Base-by-base conservation (phyloP, 495 filamentous ascomycete species). In the Penicilliopsis zonata region DNA sequence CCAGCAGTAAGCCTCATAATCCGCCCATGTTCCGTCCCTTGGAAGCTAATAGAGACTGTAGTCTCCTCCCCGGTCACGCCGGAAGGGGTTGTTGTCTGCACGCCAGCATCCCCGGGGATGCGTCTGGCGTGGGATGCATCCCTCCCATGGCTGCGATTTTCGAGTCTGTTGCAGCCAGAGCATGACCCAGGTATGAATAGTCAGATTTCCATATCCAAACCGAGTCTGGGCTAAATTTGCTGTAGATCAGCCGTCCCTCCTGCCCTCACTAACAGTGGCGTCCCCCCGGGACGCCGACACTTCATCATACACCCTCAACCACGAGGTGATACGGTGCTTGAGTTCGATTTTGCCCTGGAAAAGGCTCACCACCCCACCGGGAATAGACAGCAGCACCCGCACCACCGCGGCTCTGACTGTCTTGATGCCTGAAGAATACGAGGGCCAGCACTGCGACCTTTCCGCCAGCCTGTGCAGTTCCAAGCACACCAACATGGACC, bases 111-210 rank as follows among this genome's bases (percentile, higher is more conserved):
- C 8, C 26, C 37, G 16, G 37, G 37, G 9, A 31, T 35, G 37
- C 27, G 31, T 9, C 31, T 40, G 18, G 1, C 2, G 4, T 40
- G 37, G 37, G 23, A 27, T 17, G 10, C 1, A 16, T 35, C 32
- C 18, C 28, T 40, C 14, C 37, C 37, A 17, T 40, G 37, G 37
- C 19, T 40, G 21, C 26, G 26, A 29, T 40, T 40, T 13, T 35
- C 26, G 9, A 35, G 28, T 4, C 28, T 40, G 10, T 17, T 40
- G 3, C 18, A 31, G 14, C 32, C 26, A 12, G 27, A 23, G 18
- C n/a, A 20, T 13, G 13, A 14, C 23, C n/a, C 31, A 3, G 28
- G 31, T 35, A 40, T 7, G 31, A 23, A 23, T 10, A 1, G 20
- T 24, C 2, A 2, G 13, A 15, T 8, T 21, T 12, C 3, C n/a